Evolutionary conservation across 1,139 yeast genomes (phyloP).

Genomic region (Geotrichum reessii): DNA sequence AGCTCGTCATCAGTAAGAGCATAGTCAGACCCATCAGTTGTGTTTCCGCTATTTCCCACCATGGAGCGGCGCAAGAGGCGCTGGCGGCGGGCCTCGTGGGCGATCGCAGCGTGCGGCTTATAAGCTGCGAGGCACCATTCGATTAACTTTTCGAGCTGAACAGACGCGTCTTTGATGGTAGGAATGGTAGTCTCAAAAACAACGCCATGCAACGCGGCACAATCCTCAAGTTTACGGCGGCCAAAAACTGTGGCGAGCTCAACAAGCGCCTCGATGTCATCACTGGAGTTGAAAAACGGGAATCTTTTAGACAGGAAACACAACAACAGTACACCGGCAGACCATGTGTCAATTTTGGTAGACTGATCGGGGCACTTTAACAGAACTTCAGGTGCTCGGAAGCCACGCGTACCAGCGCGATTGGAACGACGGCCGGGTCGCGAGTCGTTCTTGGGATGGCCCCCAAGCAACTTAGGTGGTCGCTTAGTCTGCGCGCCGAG

Average conservation of each 20-base stretch:
- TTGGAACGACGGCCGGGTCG: slow-evolving; percentile 89
- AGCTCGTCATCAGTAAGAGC: slow-evolving; percentile 28
- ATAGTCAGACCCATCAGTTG: not conserved
- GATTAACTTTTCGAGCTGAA: slow-evolving; percentile 30
- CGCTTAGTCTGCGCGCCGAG: not conserved
- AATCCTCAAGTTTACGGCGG: slow-evolving; percentile 58
- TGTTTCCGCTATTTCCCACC: slow-evolving; percentile 7
- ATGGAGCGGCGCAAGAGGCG: slow-evolving; percentile 7
- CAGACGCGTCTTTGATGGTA: slow-evolving; percentile 14
- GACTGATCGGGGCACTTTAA: slow-evolving; percentile 83
- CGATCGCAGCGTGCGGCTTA: slow-evolving; percentile 24
- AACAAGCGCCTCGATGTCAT: slow-evolving; percentile 84
- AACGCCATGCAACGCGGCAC: slow-evolving; percentile 83
- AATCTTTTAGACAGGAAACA: slow-evolving; percentile 68
- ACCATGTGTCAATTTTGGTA: slow-evolving; percentile 82
- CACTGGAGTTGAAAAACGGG: slow-evolving; percentile 84
- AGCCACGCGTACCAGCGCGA: slow-evolving; percentile 96
- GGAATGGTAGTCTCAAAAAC: slow-evolving; percentile 68
- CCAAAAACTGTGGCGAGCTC: slow-evolving; percentile 88
- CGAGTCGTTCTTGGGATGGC: slow-evolving; percentile 35
- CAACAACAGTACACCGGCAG: slow-evolving; percentile 80
- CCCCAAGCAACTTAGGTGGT: slow-evolving; percentile 25
- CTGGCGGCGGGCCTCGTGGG: slow-evolving; percentile 15
- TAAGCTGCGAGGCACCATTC: slow-evolving; percentile 35
- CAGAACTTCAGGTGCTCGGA: slow-evolving; percentile 90